Base-by-base conservation (phyloP, 345 rosid genomes). In the Anacardium occidentale region DNA sequence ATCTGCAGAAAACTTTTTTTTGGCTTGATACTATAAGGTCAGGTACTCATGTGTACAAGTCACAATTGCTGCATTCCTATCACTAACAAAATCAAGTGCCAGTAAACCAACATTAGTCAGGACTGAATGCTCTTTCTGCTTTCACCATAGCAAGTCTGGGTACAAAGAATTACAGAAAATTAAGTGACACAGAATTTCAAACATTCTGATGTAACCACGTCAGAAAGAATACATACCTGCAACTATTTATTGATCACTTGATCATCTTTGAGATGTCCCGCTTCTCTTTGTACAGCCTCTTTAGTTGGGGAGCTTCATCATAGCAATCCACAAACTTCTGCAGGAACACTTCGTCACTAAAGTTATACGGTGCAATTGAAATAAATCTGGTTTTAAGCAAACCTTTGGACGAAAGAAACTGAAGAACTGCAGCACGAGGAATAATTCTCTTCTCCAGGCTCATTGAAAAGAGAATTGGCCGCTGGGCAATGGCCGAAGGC, bases 391-490 rank as follows among this genome's bases (percentile, higher is more conserved):
- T 73, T 68, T 68, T 48, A 9, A 76, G 57, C 75, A 78, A 56
- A 45, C 79, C 72, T 60, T 71, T 56, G 0, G 74, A 66, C 7
- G 68, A 8, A 62, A 84, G 45, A 56, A 29, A 42, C n/a, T 74
- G 71, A 57, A 74, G 9, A 4, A 78, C 78, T 7, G 65, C 44
- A 22, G 47, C 60, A 57, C 88, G 60, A 3, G 86, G 88, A 17
- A 74, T 32, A 14, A 81, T 20, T 47, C 83, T 79, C 68, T 64
- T 81, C 51, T 73, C 61, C 68, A 81, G 37, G 72, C 86, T 83
- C 7, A 48, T 4, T 0, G 57, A 3, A 45, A 81, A 7, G 37
- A 75, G 1, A 5, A 0, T 0, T 0, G 83, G 83, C 15, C 13
- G 2, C 6, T 12, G 25, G 11, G 68, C 68, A 45, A 83, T 18